Evolutionary conservation across 2,329 filamentous ascomycete species (phyloP), one percentile per base, ranked within the genome.

Genomic region (Ilyonectria destructans): DNA sequence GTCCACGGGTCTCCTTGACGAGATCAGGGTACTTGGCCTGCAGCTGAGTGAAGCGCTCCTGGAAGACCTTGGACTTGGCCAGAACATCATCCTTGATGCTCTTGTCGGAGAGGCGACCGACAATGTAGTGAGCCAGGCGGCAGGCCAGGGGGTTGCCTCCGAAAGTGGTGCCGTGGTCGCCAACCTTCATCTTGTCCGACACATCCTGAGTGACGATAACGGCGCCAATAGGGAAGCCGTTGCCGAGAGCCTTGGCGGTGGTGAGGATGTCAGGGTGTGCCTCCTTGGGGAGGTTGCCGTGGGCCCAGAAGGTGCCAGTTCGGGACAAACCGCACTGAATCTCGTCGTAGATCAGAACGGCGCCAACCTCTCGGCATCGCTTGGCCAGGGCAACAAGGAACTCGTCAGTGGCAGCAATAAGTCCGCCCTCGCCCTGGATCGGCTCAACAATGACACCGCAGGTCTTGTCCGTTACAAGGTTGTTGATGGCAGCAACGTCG

Each of bases 401-500:
- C 72, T 94, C 93, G 4, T 93, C 90, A 1, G 88, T 92, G 3
- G 94, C 96, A 12, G 93, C 90, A 75, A 96, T 92, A 58, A 99
- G 92, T 72, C 96, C 96, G 17, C 96, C 96, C 83, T 99, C 96
- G 66, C 96, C 96, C 83, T 99, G 96, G 69, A 99, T 97, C 9
- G 96, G 96, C 86, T 99, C 96, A 52, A 99, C 89, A 65, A 99
- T 95, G 21, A 99, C 96, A 78, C 94, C 95, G 77, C 95, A 98
- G 0, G 96, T 98, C 73, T 91, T 90, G 21, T 94, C 90, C 0
- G 92, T 97, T 33, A 99, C 91, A 19, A 97, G 85, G 1, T 87
- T 87, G 19, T 91, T 84, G 60, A 99, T 88, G 17, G 86, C 91
- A 2, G 85, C 87, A 13, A 96, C 84, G 78, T 98, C 92, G 79